Conservation (phyloP, 148 eudicot species). For the Rhododendron ovatum region DNA sequence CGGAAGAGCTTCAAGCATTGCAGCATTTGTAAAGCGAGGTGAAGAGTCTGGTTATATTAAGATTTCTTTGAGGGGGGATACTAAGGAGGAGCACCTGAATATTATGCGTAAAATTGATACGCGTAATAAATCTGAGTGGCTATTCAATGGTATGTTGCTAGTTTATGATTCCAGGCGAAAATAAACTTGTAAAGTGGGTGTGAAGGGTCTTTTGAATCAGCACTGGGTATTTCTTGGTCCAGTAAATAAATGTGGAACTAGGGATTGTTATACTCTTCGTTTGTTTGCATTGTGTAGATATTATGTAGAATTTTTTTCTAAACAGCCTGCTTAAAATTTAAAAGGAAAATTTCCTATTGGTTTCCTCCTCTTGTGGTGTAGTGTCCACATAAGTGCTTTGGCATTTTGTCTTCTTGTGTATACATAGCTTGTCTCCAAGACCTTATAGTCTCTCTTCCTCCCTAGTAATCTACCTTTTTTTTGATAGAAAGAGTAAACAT, state of each 20-base stretch:
- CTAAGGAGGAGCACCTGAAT: constrained; percentile 35
- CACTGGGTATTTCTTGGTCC: neutral
- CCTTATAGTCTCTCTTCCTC: neutral
- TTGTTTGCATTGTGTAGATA: neutral
- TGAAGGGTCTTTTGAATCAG: neutral
- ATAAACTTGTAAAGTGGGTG: neutral
- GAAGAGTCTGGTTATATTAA: constrained; percentile 70
- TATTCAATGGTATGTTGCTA: constrained; percentile 51
- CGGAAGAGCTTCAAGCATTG: constrained; percentile 78
- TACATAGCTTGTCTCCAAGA: neutral
- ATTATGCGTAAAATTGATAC: constrained; percentile 74
- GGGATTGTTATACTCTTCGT: neutral
- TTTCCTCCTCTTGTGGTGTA: neutral
- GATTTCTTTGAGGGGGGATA: constrained; percentile 65
- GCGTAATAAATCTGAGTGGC: constrained; percentile 89
- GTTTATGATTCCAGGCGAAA: neutral
- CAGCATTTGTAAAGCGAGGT: constrained; percentile 89
- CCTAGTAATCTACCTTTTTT: neutral
- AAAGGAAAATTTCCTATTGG: neutral
- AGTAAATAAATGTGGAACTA: neutral
- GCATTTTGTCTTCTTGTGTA: neutral
- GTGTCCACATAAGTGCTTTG: neutral
- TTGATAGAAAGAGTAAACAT: neutral
- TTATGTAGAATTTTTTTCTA: neutral
- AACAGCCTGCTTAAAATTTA: neutral